Percentiles rank a stretch among this genome's conserved stretches.
These are phyloP conservation scores for Agaricus bisporus DNA, from an alignment of 768 basidiomycete genomes.

Conservation along the genomic window DNA sequence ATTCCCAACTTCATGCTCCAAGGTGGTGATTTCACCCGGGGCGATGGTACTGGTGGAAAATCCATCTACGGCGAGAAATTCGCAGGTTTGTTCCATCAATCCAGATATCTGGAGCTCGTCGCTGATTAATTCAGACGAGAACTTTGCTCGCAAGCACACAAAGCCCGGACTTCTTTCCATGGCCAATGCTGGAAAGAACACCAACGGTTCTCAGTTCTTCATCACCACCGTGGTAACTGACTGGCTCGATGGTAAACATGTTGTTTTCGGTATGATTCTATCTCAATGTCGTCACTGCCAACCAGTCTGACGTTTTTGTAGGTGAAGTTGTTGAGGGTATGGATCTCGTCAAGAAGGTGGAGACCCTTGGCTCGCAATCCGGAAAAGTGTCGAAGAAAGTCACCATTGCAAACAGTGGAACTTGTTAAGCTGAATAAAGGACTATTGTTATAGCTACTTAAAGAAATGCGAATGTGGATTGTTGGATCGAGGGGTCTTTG, in stretches of 20 bases:
- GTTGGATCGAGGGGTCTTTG: too few relatives aligned
- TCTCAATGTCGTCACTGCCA: constrained; percentile 1
- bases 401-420: constrained; percentile 51
- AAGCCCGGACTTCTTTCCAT: constrained; percentile 66
- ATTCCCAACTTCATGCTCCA: constrained; percentile 86
- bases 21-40: constrained; percentile 78
- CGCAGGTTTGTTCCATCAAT: constrained; percentile 33
- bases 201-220: constrained; percentile 88
- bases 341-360: constrained; percentile 44
- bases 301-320: constrained; percentile 13
- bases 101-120: neutral
- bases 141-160: constrained; percentile 71
- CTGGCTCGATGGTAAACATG: constrained; percentile 81
- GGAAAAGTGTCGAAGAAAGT: constrained; percentile 41
- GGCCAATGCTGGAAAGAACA: constrained; percentile 79
- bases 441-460: too few relatives aligned
- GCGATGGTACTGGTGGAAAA: constrained; percentile 73
- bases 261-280: constrained; percentile 67
- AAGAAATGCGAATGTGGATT: too few relatives aligned
- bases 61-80: constrained; percentile 74
- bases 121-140: constrained; percentile 57
- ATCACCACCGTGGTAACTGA: constrained; percentile 74
- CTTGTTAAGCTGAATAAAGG: constrained; percentile 21
- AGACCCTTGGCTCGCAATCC: constrained; percentile 28
- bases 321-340: constrained; percentile 65